These are phyloP conservation scores for Firmiana major DNA, from an alignment of 345 rosid species.

Conservation along the genomic window DNA sequence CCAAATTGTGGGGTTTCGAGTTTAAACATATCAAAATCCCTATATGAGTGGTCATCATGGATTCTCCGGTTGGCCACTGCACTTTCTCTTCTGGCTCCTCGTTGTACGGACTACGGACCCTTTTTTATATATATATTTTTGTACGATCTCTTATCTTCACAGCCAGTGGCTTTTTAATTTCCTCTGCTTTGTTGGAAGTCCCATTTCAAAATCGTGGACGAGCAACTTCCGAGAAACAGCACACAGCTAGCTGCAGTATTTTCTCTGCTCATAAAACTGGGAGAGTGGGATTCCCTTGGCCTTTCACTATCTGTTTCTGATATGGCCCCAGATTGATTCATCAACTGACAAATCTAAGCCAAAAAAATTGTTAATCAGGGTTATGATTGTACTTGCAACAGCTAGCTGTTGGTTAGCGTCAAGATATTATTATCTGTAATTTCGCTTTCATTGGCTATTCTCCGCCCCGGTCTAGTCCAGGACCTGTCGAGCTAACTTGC, in stretches of 20 bases:
- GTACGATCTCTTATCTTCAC: not conserved
- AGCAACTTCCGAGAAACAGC: not conserved
- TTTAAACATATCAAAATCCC: not conserved
- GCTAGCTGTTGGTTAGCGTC: conserved; percentile 14
- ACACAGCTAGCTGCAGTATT: not conserved
- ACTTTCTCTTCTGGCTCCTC: not conserved
- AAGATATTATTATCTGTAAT: not conserved
- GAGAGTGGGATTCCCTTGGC: not conserved
- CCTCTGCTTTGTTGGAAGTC: not conserved
- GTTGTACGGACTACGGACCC: conserved; percentile 31
- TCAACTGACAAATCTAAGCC: conserved; percentile 3
- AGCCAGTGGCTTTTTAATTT: not conserved
- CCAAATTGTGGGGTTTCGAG: conserved; percentile 29
- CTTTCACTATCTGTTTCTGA: not conserved
- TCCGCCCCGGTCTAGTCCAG: not conserved
- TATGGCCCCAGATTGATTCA: not conserved
- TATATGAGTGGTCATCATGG: conserved; percentile 19
- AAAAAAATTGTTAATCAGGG: not conserved
- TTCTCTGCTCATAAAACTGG: not conserved
- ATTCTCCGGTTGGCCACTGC: conserved; percentile 23
- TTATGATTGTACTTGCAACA: not conserved
- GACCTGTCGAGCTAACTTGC: conserved; percentile 4
- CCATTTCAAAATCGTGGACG: not conserved
- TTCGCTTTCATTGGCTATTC: not conserved
- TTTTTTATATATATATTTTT: not conserved